These are phyloP conservation scores for Chiua virens DNA, from an alignment of 768 basidiomycete genomes.

Conservation along the genomic window DNA sequence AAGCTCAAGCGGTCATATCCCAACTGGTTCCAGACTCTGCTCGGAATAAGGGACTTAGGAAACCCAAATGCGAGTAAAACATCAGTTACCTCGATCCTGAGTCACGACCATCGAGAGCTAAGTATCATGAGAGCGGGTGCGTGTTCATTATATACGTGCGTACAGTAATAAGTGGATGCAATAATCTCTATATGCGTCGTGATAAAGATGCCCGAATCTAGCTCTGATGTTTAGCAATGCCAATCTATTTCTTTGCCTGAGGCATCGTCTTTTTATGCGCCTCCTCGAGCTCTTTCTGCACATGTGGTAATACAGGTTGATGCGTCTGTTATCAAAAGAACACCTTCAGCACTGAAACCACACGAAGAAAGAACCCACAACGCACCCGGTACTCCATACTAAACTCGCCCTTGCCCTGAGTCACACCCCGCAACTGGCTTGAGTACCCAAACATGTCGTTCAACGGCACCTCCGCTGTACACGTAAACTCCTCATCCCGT, in stretches of 20 bases:
- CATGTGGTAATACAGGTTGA: constrained; percentile 76
- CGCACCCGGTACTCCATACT: constrained; percentile 77
- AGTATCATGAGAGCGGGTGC: constrained; percentile 1
- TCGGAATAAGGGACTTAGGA: too few species aligned
- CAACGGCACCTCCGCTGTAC: constrained; percentile 86
- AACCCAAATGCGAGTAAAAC: too few species aligned
- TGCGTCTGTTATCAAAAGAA: constrained; percentile 52
- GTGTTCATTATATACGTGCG: constrained; percentile 9
- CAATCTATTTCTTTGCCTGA: constrained; percentile 64
- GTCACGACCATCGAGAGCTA: too few species aligned
- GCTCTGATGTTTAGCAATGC: neutral
- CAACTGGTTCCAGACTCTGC: too few species aligned
- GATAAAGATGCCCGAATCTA: constrained; percentile 4
- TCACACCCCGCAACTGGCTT: constrained; percentile 86
- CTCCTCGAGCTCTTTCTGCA: constrained; percentile 88
- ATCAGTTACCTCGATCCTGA: too few species aligned
- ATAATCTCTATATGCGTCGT: constrained; percentile 23
- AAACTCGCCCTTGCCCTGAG: constrained; percentile 95
- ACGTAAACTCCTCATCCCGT: constrained; percentile 94
- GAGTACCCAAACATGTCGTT: constrained; percentile 99
- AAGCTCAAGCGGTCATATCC: too few species aligned
- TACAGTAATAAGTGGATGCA: constrained; percentile 15
- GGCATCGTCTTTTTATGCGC: constrained; percentile 79
- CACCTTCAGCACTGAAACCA: neutral
- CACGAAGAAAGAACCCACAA: neutral